Conservation (phyloP, 768 basidiomycete genomes). For the Hericium erinaceus region DNA sequence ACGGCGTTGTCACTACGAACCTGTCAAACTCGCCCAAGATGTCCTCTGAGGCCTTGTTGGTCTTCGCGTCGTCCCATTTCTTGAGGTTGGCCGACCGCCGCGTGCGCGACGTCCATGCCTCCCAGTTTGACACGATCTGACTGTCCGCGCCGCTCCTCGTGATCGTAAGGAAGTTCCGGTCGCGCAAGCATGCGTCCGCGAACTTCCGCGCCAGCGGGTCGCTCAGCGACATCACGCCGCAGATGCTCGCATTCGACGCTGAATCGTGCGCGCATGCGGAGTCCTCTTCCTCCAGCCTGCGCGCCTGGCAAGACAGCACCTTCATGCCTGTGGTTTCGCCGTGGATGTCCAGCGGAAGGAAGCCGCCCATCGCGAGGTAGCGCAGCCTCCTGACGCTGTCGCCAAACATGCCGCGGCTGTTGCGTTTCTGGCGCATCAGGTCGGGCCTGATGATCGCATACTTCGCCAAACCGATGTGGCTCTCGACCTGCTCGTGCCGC, state of each 20-base stretch:
- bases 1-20: constrained; percentile 4
- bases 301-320: background rate
- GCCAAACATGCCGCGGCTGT: constrained; percentile 19
- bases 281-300: no score
- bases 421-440: background rate
- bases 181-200: no score
- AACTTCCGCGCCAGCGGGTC: no score
- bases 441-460: background rate
- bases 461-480: background rate
- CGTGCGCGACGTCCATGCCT: background rate
- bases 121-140: no score
- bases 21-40: background rate
- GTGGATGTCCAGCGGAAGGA: constrained; percentile 19
- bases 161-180: no score
- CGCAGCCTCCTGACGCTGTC: constrained; percentile 17
- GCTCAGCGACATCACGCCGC: no score
- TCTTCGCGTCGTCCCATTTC: background rate
- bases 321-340: constrained; percentile 8
- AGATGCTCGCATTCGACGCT: no score
- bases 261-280: no score
- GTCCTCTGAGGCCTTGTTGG: constrained; percentile 8
- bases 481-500: background rate
- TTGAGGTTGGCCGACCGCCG: background rate
- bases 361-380: constrained; percentile 23
- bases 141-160: no score